Evolutionary conservation across 1,284 basidiomycete species (phyloP).

Genomic region (Mrakiaceae sp.): DNA sequence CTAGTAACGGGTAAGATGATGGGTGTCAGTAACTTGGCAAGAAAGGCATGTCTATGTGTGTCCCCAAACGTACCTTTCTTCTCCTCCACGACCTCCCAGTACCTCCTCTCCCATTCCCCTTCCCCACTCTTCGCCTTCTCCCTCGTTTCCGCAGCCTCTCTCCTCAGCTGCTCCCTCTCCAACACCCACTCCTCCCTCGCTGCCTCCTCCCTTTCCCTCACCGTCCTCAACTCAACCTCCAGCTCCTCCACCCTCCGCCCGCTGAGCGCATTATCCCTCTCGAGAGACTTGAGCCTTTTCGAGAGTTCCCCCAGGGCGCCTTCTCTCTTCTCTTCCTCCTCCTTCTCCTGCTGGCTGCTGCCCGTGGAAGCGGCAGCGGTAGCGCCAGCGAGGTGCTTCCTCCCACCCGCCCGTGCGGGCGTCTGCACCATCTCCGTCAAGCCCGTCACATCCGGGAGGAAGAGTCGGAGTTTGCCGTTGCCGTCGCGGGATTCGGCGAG

Average conservation of each 20-base stretch:
- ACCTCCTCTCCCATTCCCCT: slow-evolving; percentile 38
- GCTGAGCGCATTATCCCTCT: slow-evolving; percentile 67
- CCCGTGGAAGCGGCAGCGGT: neutral
- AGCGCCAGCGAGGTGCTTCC: neutral
- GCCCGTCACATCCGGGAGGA: slow-evolving; percentile 15
- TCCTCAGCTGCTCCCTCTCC: slow-evolving; percentile 25
- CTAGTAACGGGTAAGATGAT: slow-evolving; percentile 34
- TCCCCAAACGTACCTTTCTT: slow-evolving; percentile 54
- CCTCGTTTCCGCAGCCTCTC: slow-evolving; percentile 18
- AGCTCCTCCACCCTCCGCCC: slow-evolving; percentile 64
- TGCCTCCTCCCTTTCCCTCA: slow-evolving; percentile 15
- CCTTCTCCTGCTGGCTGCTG: too few relatives aligned
- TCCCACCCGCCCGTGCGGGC: neutral
- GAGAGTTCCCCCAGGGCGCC: too few relatives aligned
- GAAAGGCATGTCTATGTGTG: neutral
- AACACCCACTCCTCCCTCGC: slow-evolving; percentile 20
- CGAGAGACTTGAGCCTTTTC: slow-evolving; percentile 45
- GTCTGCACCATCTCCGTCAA: slow-evolving; percentile 4
- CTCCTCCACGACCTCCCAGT: slow-evolving; percentile 63
- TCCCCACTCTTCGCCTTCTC: slow-evolving; percentile 19
- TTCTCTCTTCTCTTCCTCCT: too few relatives aligned
- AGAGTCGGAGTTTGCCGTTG: neutral
- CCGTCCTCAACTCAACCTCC: slow-evolving; percentile 59
- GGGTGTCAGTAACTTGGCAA: too few relatives aligned
- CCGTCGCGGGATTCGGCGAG: neutral